A percentile compares a stretch with the other conserved stretches of the same genome.
These are phyloP conservation scores for Schwanniomyces occidentalis DNA, from an alignment of 805 yeast genomes.

Conservation along the genomic window DNA sequence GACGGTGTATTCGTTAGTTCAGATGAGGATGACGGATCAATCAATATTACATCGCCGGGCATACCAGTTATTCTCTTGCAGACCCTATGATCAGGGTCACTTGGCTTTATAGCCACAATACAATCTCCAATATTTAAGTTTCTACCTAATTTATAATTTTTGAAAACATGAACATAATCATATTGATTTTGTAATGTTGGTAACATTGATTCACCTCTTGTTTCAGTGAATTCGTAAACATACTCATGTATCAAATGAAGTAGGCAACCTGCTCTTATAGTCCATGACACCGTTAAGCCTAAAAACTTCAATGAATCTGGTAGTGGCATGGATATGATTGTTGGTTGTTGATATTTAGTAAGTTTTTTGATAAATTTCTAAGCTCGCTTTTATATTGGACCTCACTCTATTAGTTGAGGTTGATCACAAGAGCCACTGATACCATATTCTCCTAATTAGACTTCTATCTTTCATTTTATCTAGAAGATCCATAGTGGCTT, in stretches of 20 bases:
- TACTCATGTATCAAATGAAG: constrained; percentile 67
- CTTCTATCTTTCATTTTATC: too few relatives aligned
- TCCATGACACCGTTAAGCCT: constrained; percentile 45
- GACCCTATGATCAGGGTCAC: constrained; percentile 79
- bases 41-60: constrained; percentile 86
- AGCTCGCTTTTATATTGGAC: too few relatives aligned
- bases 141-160: constrained; percentile 62
- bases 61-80: constrained; percentile 93
- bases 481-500: too few relatives aligned
- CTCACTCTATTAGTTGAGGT: too few relatives aligned
- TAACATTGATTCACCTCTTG: constrained; percentile 93
- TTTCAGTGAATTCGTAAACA: constrained; percentile 73
- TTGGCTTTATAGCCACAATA: constrained; percentile 85
- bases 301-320: constrained; percentile 27
- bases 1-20: constrained; percentile 33
- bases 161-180: constrained; percentile 80
- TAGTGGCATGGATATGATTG: constrained; percentile 12
- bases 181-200: constrained; percentile 77
- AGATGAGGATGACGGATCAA: constrained; percentile 73
- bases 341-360: too few relatives aligned
- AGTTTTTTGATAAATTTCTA: too few relatives aligned
- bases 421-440: too few relatives aligned
- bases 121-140: constrained; percentile 79
- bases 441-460: too few relatives aligned
- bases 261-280: constrained; percentile 60